Base-by-base conservation (phyloP, 148 eudicot species). In the Tetragonia tetragonoides region DNA sequence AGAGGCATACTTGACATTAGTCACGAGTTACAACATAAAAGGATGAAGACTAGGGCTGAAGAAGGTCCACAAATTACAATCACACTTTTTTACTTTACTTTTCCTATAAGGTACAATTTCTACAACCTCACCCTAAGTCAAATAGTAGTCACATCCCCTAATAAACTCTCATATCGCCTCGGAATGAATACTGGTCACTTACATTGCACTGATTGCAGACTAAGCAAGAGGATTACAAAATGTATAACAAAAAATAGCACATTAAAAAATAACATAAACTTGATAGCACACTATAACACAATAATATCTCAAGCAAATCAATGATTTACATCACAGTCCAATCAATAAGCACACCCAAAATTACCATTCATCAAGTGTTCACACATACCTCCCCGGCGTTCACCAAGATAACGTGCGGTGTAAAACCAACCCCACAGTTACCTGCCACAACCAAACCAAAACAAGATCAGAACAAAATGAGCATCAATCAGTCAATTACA, bases 391-490 rank as follows among this genome's bases (percentile, higher is more conserved):
- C 92, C 62, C 97, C 97, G 17, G 89, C 81, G 57, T 88, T 81
- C 79, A 90, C 97, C 80, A 87, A 79, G 85, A 92, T 90, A 80
- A 92, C 93, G 78, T 92, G 97, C 42, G 93, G 97, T 57, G 92
- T 92, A 85, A 90, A 92, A 21, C 97, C 88, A 79, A 86, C 89
- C 80, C 93, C 97, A 82, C 88, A 86, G 69, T 84, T 86, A 47
- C 93, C 97, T 92, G 92, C 82, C 79, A 69, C 72, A 37, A 60
- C 77, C 68, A 75, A 37, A 60, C 74, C 9, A 68, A 41, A 76
- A 39, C 73, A 70, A 59, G 20, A 77, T 39, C 74, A 63, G 60
- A 65, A 12, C 77, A 68, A 62, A 42, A 70, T 51, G 16, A 74
- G 34, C 53, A 73, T 51, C 24, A 84, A 28, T 49, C 12, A 84